Conservation (phyloP, 129 eudicot genomes). For the Arctium lappa region DNA sequence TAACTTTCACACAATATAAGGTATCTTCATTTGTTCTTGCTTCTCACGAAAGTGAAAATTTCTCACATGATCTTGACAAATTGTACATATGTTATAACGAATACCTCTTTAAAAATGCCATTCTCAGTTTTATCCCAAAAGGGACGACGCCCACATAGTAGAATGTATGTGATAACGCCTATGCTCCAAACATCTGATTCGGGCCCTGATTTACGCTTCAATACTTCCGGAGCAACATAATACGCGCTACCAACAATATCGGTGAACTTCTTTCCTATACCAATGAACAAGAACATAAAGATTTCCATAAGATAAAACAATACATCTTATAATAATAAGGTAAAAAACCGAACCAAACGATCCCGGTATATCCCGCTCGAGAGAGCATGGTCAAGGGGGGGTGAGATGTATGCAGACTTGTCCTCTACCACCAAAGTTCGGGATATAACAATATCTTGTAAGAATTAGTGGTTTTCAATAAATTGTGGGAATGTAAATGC, state of each 20-base stretch:
- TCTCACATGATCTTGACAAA: no score
- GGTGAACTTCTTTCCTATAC: conserved; percentile 76
- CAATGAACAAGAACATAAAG: neutral
- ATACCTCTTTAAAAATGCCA: conserved; percentile 95
- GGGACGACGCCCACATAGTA: conserved; percentile 95
- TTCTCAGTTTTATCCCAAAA: conserved; percentile 98
- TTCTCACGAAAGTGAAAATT: no score
- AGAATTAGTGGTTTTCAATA: neutral
- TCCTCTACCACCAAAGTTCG: no score
- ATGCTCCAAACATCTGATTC: conserved; percentile 99
- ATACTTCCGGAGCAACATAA: conserved; percentile 98
- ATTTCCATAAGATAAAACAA: conserved; percentile 4
- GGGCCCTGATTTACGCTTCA: conserved; percentile 92
- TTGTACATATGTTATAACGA: no score
- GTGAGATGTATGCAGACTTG: no score
- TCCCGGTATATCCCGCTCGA: no score
- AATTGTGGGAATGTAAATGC: no score
- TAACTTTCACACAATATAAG: no score
- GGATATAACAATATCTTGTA: no score
- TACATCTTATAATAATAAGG: neutral
- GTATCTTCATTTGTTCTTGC: no score
- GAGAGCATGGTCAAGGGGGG: no score
- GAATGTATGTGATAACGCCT: conserved; percentile 92
- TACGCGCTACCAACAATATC: conserved; percentile 98
- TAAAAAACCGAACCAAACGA: no score